These are phyloP conservation scores for Lecanicillium sp. DNA, from an alignment of 2,329 filamentous ascomycete species.

Conservation along the genomic window DNA sequence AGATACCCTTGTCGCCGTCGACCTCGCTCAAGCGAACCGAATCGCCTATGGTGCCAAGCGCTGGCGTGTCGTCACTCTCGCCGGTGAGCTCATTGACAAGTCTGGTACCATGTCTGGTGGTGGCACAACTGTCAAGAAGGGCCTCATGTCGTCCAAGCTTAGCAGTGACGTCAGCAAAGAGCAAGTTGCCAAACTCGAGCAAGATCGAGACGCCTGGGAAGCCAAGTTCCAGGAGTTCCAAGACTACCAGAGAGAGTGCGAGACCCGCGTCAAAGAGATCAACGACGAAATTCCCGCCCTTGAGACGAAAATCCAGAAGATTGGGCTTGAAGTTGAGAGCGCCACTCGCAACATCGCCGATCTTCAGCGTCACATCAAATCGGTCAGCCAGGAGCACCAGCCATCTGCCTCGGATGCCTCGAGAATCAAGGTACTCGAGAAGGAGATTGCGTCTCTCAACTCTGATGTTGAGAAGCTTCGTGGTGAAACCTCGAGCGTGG, in stretches of 20 bases:
- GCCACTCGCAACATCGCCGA: constrained; percentile 78
- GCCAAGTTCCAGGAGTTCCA: constrained; percentile 78
- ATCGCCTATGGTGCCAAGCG: constrained; percentile 91
- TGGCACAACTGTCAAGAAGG: constrained; percentile 82
- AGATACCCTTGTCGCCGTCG: constrained; percentile 87
- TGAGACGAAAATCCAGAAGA: constrained; percentile 88
- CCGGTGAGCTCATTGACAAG: constrained; percentile 93
- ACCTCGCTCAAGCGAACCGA: constrained; percentile 91
- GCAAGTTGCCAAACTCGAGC: constrained; percentile 79
- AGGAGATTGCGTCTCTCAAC: constrained; percentile 68
- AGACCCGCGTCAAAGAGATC: constrained; percentile 64
- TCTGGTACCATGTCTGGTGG: constrained; percentile 99
- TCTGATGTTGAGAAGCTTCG: constrained; percentile 75
- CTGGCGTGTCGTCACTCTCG: constrained; percentile 94
- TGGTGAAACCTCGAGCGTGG: constrained; percentile 79
- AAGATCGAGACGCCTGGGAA: constrained; percentile 79
- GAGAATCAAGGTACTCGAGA: constrained; percentile 66
- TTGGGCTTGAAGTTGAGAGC: constrained; percentile 82
- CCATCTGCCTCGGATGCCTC: constrained; percentile 74
- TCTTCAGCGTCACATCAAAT: constrained; percentile 76
- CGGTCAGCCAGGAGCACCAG: constrained; percentile 74
- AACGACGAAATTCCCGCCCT: constrained; percentile 74
- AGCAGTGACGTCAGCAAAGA: constrained; percentile 83
- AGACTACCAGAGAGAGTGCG: constrained; percentile 74
- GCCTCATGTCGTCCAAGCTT: constrained; percentile 94